A percentile compares a stretch with the other conserved stretches of the same genome.
Conservation (phyloP, 768 basidiomycete species). For the Kwoniella newhampshirensis region DNA sequence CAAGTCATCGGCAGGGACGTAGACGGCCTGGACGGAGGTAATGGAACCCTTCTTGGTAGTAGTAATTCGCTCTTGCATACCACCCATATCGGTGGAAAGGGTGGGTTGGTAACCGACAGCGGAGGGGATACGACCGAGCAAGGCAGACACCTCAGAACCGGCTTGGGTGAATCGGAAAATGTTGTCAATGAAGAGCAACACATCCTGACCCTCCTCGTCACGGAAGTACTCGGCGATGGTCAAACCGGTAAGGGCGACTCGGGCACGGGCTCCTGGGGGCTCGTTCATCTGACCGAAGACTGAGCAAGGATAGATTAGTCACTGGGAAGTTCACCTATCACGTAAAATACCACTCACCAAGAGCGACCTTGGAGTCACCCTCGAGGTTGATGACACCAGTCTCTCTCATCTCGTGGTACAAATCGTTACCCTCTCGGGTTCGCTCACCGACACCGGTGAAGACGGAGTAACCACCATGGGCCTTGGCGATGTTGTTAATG, state of each 20-base stretch:
- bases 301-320: conserved; percentile 8
- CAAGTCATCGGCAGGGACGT: conserved; percentile 99
- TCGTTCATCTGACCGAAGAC: conserved; percentile 99
- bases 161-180: conserved; percentile 99
- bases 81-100: conserved; percentile 99
- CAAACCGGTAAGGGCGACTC: conserved; percentile 98
- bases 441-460: conserved; percentile 99
- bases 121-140: conserved; percentile 99
- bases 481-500: conserved; percentile 99
- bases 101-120: conserved; percentile 99
- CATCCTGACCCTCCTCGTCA: conserved; percentile 99
- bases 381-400: conserved; percentile 99
- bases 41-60: conserved; percentile 99
- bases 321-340: conserved; percentile 2
- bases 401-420: conserved; percentile 81
- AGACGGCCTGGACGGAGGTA: conserved; percentile 99
- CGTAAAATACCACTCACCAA: no score
- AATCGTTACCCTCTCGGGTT: conserved; percentile 98
- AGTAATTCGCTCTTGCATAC: conserved; percentile 99
- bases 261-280: conserved; percentile 99
- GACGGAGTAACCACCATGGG: conserved; percentile 99
- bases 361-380: conserved; percentile 99
- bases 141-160: conserved; percentile 99
- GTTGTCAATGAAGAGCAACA: conserved; percentile 99
- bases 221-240: conserved; percentile 99